These are phyloP conservation scores for Albatrellus ellisii DNA, from an alignment of 768 basidiomycete genomes.

Conservation along the genomic window DNA sequence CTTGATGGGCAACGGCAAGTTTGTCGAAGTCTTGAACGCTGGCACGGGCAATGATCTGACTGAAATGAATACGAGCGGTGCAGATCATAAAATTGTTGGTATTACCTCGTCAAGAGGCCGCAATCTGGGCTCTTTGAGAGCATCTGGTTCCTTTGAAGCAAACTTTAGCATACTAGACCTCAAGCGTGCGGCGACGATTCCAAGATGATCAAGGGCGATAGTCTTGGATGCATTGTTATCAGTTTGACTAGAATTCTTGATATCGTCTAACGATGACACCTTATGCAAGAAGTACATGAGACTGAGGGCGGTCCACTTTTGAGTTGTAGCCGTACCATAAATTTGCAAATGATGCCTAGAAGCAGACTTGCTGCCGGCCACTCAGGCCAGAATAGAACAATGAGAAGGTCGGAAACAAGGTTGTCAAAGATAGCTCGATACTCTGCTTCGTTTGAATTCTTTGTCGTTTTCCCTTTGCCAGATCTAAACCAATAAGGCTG, in stretches of 20 bases:
- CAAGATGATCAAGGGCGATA: slow-evolving; percentile 87
- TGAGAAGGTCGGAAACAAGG: slow-evolving; percentile 75
- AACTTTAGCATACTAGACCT: slow-evolving; percentile 40
- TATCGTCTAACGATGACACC: slow-evolving; percentile 76
- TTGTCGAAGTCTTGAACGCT: slow-evolving; percentile 41
- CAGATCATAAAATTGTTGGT: not conserved
- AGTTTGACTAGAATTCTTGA: slow-evolving; percentile 44
- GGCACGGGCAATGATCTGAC: slow-evolving; percentile 38
- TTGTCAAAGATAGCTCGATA: slow-evolving; percentile 90
- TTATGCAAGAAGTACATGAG: slow-evolving; percentile 18
- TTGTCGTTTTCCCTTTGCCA: slow-evolving; percentile 77
- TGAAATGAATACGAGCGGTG: slow-evolving; percentile 1
- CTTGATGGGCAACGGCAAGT: slow-evolving; percentile 48
- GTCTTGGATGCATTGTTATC: slow-evolving; percentile 83
- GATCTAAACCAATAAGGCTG: slow-evolving; percentile 31
- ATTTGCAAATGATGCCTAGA: slow-evolving; percentile 66
- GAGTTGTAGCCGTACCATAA: slow-evolving; percentile 52
- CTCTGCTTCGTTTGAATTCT: slow-evolving; percentile 88
- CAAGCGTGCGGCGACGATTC: slow-evolving; percentile 80
- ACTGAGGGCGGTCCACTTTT: not conserved
- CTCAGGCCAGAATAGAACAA: slow-evolving; percentile 88
- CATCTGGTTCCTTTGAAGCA: slow-evolving; percentile 20
- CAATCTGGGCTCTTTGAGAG: slow-evolving; percentile 26
- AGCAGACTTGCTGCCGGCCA: slow-evolving; percentile 90
- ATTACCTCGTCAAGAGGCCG: slow-evolving; percentile 62